Conservation (phyloP, 768 basidiomycete genomes). For the Boletus reticulatus region DNA sequence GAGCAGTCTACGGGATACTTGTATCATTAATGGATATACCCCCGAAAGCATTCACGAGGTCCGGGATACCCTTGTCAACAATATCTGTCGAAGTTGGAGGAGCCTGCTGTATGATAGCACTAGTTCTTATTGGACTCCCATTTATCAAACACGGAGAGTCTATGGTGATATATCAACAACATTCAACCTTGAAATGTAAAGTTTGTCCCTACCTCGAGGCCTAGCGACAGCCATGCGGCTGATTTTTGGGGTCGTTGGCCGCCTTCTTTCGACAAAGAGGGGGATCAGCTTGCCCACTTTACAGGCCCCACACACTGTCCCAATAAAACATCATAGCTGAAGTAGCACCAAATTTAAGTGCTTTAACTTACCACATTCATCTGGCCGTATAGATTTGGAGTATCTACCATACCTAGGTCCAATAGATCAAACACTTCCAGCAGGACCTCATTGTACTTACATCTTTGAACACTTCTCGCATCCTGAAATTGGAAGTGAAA, state of each 20-base stretch:
- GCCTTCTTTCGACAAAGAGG: conserved; percentile 44
- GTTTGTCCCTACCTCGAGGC: conserved; percentile 40
- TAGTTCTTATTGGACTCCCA: background rate
- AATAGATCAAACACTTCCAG: conserved; percentile 3
- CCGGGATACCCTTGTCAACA: conserved; percentile 4
- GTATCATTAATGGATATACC: conserved; percentile 10
- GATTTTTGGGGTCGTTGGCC: conserved; percentile 33
- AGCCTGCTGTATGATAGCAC: background rate
- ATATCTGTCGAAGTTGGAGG: background rate
- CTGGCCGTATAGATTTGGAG: conserved; percentile 67
- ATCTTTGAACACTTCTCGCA: conserved; percentile 62
- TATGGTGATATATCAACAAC: background rate
- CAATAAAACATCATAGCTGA: background rate
- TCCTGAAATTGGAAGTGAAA: conserved; percentile 37
- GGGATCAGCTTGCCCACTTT: conserved; percentile 57
- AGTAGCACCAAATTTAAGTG: background rate
- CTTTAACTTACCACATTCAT: conserved; percentile 54
- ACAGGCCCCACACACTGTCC: conserved; percentile 65
- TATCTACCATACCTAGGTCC: conserved; percentile 64
- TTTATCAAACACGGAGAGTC: conserved; percentile 13
- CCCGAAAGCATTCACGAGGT: conserved; percentile 10
- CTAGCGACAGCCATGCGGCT: conserved; percentile 45
- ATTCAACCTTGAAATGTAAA: background rate
- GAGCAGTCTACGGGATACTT: background rate
- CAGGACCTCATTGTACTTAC: conserved; percentile 35